Evolutionary conservation across 2,329 filamentous ascomycete genomes (phyloP), one percentile per base, ranked within the genome.

Genomic region (Diaporthe vaccinii): DNA sequence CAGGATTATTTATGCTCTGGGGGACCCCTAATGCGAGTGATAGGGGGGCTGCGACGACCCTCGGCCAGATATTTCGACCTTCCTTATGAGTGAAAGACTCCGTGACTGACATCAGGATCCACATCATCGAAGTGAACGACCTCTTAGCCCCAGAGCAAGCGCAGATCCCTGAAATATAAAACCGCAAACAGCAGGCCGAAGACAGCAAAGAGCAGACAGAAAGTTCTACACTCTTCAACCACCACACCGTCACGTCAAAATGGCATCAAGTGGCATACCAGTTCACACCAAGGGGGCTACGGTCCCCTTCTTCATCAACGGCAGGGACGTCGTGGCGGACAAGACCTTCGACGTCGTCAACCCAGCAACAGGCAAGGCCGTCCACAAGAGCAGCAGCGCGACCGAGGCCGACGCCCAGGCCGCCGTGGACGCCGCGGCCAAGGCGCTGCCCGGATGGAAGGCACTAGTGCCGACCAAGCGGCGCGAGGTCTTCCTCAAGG

Each of bases 361-460:
- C 53, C 81, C 82, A 12, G 80, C 78, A 25, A 81, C 81, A 10
- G 79, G 79, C 78, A 78, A 82, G 76, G 74, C 79, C 44, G 74
- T 81, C 12, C 81, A 83, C 75, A 69, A 78, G 57, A 79, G 78
- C 46, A 78, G 79, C 55, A 77, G 79, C 68, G 81, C 80, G 9
- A 75, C 78, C 20, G 79, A 80, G 39, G 73, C 77, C 22, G 80
- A 84, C 36, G 80, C 80, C n/a, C 62, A 76, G 61, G 78, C 79
- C 4, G 84, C 83, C 31, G 78, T 81, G 49, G 79, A 79, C 14
- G 84, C 87, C 8, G 94, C 94, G 0, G 86, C 91, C n/a, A 86
- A 87, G 20, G 94, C 95, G 1, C 93, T 94, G 83, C 89, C 89
- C 58, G 84, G 88, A 75, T 98, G 95, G 95, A 87, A 89, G 58